A percentile compares a stretch with the other conserved stretches of the same genome.
These are phyloP conservation scores for Backusella macrospora DNA, from an alignment of 192 early-diverging fungal genomes.

Conservation along the genomic window DNA sequence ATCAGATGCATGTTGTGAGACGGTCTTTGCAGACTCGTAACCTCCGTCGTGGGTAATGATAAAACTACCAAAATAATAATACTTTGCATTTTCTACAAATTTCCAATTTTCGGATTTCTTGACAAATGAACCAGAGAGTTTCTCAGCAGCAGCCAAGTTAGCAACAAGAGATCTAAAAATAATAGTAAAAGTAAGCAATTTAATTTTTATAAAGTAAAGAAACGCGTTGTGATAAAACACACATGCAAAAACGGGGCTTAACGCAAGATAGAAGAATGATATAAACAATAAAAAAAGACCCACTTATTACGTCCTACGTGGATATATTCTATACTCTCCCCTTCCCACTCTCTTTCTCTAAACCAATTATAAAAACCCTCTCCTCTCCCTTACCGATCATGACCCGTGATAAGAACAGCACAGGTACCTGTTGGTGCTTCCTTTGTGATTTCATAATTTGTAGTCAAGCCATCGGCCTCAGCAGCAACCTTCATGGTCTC, in stretches of 20 bases:
- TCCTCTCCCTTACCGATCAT: slow-evolving; percentile 50
- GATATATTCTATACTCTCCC: no score
- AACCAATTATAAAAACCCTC: not conserved
- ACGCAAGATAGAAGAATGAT: no score
- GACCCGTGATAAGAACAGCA: slow-evolving; percentile 91
- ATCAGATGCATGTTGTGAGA: slow-evolving; percentile 88
- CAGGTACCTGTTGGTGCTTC: slow-evolving; percentile 89
- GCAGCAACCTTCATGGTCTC: slow-evolving; percentile 77
- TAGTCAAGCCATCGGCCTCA: slow-evolving; percentile 78
- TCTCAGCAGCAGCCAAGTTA: slow-evolving; percentile 93
- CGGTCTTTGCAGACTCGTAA: slow-evolving; percentile 75
- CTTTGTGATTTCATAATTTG: slow-evolving; percentile 83
- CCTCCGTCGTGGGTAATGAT: slow-evolving; percentile 84
- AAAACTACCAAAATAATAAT: slow-evolving; percentile 93
- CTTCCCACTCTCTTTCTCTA: not conserved
- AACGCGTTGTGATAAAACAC: no score
- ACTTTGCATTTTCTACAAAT: slow-evolving; percentile 82
- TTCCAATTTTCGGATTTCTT: slow-evolving; percentile 77
- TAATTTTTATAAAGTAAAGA: not conserved
- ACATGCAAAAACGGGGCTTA: no score
- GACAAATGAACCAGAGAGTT: slow-evolving; percentile 61
- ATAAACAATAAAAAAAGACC: no score
- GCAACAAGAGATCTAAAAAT: slow-evolving; percentile 72
- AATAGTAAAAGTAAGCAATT: not conserved
- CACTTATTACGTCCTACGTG: no score